Evolutionary conservation across 1,284 basidiomycete species (phyloP), one percentile per base, ranked within the genome.

Genomic region (Lignosus rhinocerotis): DNA sequence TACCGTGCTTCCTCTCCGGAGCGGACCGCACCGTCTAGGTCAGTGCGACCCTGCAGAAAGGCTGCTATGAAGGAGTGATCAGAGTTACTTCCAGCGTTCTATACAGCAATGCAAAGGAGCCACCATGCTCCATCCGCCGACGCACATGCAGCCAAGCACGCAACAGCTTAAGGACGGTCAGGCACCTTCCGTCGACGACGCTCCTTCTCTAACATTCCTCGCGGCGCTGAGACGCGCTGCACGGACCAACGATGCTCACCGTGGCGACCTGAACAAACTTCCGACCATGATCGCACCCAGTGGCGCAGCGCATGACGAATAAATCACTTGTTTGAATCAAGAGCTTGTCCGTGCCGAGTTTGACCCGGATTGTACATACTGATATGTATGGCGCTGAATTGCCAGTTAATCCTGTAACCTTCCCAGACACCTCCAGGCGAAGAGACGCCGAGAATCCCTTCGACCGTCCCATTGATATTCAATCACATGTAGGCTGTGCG

Each of bases 321-420:
- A 39, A 43, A 53, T 50, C 50, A 58, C 39, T 33, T 33, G 54
- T 54, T 56, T 60, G 50, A 25, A 57, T 46, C 52, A 43, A 51
- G 49, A 55, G 55, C 50, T 48, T 33, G 49, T 51, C 56, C 52
- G 48, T 52, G 50, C 59, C 62, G 59, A 60, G 50, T 39, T 53
- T 58, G 51, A 46, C 43, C 62, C 62, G 59, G 53, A 36, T 51
- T 19, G 55, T 56, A 60, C 58, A 63, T 60, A 61, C 53, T 59
- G 43, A 17, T 53, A 46, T 56, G 52, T 52, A 58, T 57, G 57
- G 59, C 55, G 34, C 49, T 53, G 52, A 39, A 33, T 44, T 43
- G 55, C 42, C 46, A 48, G 36, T 30, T 42, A 31, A n/a, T 42
- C 32, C 19, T 41, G 41, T 19, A 10, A 43, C 41, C 11, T 11